These are phyloP conservation scores for Gelatoporia subvermispora DNA, from an alignment of 768 basidiomycete species.

Conservation along the genomic window DNA sequence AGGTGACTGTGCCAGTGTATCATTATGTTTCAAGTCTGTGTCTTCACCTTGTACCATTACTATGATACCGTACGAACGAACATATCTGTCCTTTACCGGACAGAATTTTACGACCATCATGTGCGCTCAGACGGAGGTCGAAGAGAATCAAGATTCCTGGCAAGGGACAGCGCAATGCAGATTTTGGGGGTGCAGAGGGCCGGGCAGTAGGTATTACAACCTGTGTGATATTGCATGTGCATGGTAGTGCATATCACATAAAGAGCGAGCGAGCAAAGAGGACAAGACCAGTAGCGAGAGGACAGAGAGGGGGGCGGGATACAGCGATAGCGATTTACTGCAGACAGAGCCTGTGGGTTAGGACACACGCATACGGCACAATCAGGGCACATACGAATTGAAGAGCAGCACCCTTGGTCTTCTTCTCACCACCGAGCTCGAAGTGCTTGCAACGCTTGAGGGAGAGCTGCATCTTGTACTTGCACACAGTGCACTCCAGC, in stretches of 20 bases:
- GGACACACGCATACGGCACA: background rate
- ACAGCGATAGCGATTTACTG: slow-evolving; percentile 5
- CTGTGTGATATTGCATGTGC: slow-evolving; percentile 19
- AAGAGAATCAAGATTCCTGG: too few relatives aligned
- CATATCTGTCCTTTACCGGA: too few relatives aligned
- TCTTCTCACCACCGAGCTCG: slow-evolving; percentile 99
- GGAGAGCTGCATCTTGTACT: slow-evolving; percentile 94
- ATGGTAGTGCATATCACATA: slow-evolving; percentile 26
- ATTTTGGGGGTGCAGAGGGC: too few relatives aligned
- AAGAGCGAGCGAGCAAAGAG: slow-evolving; percentile 15
- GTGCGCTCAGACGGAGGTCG: too few relatives aligned
- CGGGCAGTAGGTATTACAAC: too few relatives aligned
- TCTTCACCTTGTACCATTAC: too few relatives aligned
- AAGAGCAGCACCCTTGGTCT: slow-evolving; percentile 96
- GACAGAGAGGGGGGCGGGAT: slow-evolving; percentile 11
- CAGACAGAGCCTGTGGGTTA: background rate
- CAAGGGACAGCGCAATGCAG: too few relatives aligned
- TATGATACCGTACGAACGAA: too few relatives aligned
- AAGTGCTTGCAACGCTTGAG: slow-evolving; percentile 99
- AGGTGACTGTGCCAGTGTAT: too few relatives aligned
- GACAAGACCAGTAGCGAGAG: slow-evolving; percentile 12
- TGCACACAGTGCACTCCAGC: slow-evolving; percentile 97
- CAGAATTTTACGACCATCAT: too few relatives aligned
- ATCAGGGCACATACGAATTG: slow-evolving; percentile 69
- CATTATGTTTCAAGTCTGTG: too few relatives aligned